A percentile compares a stretch with the other conserved stretches of the same genome.
Conservation (phyloP, 23 red algal genomes). For the Gracilaria caudata region DNA sequence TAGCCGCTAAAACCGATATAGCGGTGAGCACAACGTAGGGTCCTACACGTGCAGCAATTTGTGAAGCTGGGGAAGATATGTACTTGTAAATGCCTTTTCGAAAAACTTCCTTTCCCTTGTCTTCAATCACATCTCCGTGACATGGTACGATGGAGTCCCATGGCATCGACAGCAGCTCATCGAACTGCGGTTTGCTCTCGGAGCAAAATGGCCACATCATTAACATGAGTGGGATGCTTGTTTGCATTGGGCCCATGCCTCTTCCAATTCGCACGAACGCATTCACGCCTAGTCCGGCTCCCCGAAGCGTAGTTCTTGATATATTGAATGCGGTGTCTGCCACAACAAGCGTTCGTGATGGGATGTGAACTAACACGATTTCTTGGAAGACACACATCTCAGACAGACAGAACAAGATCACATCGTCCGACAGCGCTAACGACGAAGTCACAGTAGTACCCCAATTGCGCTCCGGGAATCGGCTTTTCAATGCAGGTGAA, state of each 20-base stretch:
- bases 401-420: conserved; percentile 3
- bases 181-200: conserved; percentile 20
- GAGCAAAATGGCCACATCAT: conserved; percentile 19
- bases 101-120: conserved; percentile 34
- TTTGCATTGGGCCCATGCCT: conserved; percentile 26
- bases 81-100: conserved; percentile 16
- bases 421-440: conserved; percentile 2
- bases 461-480: conserved; percentile 38
- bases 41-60: neutral
- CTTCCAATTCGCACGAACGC: conserved; percentile 9
- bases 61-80: conserved; percentile 17
- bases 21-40: neutral
- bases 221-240: conserved; percentile 27
- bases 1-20: neutral
- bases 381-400: conserved; percentile 35
- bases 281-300: neutral
- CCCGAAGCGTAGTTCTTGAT: conserved; percentile 4
- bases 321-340: conserved; percentile 49
- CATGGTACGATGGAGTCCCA: conserved; percentile 27
- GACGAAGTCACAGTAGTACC: conserved; percentile 8
- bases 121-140: conserved; percentile 39
- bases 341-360: conserved; percentile 4
- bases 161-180: conserved; percentile 29
- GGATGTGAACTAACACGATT: conserved; percentile 20
- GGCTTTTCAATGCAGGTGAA: conserved; percentile 12